A percentile compares a stretch with the other conserved stretches of the same genome.
Conservation (phyloP, 768 basidiomycete species). For the Scleroderma bovista region DNA sequence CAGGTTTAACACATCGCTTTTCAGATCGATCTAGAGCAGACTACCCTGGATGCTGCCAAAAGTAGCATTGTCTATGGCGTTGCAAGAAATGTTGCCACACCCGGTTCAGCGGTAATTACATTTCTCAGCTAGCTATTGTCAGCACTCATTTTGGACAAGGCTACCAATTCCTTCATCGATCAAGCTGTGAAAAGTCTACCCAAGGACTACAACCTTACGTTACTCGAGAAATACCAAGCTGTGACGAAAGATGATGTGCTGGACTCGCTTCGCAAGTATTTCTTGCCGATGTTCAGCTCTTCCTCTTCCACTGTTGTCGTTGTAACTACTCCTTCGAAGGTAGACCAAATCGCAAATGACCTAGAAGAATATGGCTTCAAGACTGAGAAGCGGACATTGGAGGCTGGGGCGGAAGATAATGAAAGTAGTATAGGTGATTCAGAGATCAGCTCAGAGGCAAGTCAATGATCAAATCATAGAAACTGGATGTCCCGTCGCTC, state of each 20-base stretch:
- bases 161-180: conserved; percentile 78
- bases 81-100: conserved; percentile 76
- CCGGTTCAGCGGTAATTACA: conserved; percentile 73
- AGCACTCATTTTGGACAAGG: conserved; percentile 39
- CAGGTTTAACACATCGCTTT: conserved; percentile 1
- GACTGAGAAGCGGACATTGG: conserved; percentile 66
- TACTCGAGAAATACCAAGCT: conserved; percentile 75
- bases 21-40: conserved; percentile 76
- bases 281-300: conserved; percentile 81
- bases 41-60: conserved; percentile 85
- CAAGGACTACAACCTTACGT: conserved; percentile 64
- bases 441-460: conserved; percentile 20
- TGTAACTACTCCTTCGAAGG: conserved; percentile 79
- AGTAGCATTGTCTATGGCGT: conserved; percentile 85
- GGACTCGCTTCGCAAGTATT: conserved; percentile 58
- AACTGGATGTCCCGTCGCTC: too few species aligned
- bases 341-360: conserved; percentile 60
- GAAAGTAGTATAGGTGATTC: conserved; percentile 31
- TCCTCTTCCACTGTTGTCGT: conserved; percentile 73
- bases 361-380: conserved; percentile 68
- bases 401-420: conserved; percentile 51
- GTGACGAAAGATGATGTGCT: conserved; percentile 79
- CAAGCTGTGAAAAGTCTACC: conserved; percentile 85
- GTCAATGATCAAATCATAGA: conserved; percentile 4
- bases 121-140: background rate